phyloP scores from a whole-genome alignment of 768 basidiomycete genomes.

The Tricholoma flavovirens region DNA sequence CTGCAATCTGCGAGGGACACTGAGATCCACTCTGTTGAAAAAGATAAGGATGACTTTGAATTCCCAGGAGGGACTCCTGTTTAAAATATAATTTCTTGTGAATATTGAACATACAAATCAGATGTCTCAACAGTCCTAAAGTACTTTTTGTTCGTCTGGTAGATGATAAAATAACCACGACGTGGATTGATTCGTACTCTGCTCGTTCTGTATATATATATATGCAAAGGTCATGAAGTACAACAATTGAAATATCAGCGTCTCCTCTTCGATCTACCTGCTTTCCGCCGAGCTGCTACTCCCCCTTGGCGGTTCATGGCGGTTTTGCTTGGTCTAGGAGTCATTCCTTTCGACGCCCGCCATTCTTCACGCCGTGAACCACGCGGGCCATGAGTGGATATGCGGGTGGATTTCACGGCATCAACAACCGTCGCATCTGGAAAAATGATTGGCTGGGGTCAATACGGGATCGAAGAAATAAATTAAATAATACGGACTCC shows the following conservation, averaged over 20 bases:
- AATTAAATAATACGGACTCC: constrained; percentile 26
- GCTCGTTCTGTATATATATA: not conserved
- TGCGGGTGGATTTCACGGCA: constrained; percentile 25
- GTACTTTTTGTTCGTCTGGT: not conserved
- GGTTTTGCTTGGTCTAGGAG: constrained; percentile 40
- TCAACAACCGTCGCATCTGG: constrained; percentile 57
- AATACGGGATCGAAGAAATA: not conserved
- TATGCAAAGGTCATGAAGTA: not conserved
- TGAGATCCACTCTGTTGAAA: constrained; percentile 22
- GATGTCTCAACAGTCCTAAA: not conserved
- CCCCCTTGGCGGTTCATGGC: constrained; percentile 68
- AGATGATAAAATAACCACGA: not conserved
- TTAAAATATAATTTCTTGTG: not conserved
- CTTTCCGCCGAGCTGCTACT: constrained; percentile 53
- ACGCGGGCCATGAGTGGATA: constrained; percentile 83
- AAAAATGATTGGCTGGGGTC: not conserved
- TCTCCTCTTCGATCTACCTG: constrained; percentile 67
- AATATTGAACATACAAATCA: not conserved
- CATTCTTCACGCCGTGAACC: constrained; percentile 75
- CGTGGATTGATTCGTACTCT: not conserved
- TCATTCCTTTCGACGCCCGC: constrained; percentile 74
- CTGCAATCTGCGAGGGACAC: constrained; percentile 21
- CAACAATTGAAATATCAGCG: constrained; percentile 35
- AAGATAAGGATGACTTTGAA: constrained; percentile 21
- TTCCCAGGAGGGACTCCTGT: constrained; percentile 13